phyloP scores from a whole-genome alignment of 768 basidiomycete genomes.

The Holtermanniella nyarrowii region DNA sequence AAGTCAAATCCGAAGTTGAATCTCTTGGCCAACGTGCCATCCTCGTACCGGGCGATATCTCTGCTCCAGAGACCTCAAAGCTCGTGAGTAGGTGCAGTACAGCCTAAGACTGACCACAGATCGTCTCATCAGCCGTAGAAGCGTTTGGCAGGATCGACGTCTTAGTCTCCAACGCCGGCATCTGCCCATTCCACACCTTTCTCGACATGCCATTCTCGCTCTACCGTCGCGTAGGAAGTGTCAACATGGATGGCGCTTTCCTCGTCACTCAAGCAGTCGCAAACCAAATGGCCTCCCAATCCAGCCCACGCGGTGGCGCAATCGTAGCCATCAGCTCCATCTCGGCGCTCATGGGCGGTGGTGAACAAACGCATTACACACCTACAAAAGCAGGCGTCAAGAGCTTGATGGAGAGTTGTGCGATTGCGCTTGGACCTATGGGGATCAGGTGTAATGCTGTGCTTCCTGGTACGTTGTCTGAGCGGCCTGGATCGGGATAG shows the following conservation, averaged over 20 bases:
- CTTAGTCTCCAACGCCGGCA: slow-evolving; percentile 54
- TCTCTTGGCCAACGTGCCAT: slow-evolving; percentile 44
- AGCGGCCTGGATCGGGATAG: not conserved
- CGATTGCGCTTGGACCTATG: slow-evolving; percentile 65
- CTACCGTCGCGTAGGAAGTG: slow-evolving; percentile 57
- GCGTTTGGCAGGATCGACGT: slow-evolving; percentile 55
- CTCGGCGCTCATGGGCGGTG: slow-evolving; percentile 67
- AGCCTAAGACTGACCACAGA: slow-evolving; percentile 44
- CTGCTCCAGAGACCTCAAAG: slow-evolving; percentile 49
- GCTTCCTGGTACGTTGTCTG: slow-evolving; percentile 47
- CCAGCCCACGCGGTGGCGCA: slow-evolving; percentile 48
- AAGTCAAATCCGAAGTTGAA: slow-evolving; percentile 47
- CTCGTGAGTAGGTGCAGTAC: not conserved
- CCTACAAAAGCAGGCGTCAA: slow-evolving; percentile 71
- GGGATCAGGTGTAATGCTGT: slow-evolving; percentile 52
- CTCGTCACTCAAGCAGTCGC: slow-evolving; percentile 54
- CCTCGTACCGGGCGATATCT: slow-evolving; percentile 58
- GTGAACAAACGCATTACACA: slow-evolving; percentile 65
- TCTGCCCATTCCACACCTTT: slow-evolving; percentile 69
- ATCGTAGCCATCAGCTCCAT: slow-evolving; percentile 71
- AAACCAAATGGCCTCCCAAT: slow-evolving; percentile 61
- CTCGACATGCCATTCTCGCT: slow-evolving; percentile 56
- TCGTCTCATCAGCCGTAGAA: slow-evolving; percentile 53
- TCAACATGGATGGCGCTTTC: slow-evolving; percentile 68
- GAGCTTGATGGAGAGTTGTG: slow-evolving; percentile 68